Evolutionary conservation across 495 filamentous ascomycete genomes (phyloP), one percentile per base, ranked within the genome.

Genomic region (Astrothelium subdiscretum): DNA sequence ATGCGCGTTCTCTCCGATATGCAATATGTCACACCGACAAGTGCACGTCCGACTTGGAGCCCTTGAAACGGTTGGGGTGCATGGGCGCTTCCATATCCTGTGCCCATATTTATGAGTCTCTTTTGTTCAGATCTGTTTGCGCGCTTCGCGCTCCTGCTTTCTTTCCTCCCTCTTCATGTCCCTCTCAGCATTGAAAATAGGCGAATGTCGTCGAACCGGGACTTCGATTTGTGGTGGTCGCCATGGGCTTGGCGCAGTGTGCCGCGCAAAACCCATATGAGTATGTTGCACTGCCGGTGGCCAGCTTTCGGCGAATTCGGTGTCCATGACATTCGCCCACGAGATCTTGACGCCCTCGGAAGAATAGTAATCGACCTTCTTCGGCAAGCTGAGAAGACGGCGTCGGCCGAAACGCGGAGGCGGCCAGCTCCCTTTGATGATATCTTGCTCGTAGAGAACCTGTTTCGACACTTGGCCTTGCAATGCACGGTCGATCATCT

Each of bases 241-340:
- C 3, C 12, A 1, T 15, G 35, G 22, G 20, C 31, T n/a, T 6
- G 63, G 54, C 32, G 66, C 60, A 3, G 31, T 61, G 32, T 65
- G 40, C 31, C 58, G 22, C 12, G n/a, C 29, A 58, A 61, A 63
- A 22, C 54, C 63, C 63, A 68, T 65, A 11, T 32, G 22, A 29
- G 61, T 59, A 42, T 70, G 68, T 38, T 42, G 43, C 11, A 68
- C 64, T 13, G 44, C 38, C 12, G 51, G 32, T 10, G 68, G 68
- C 68, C 68, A 70, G 2, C 26, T 40, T 15, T 44, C 44, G 8
- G 68, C 68, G 57, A 51, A 67, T 32, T 68, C 66, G 18, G 66
- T 62, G 63, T 70, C 68, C 38, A 66, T 58, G 5, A 65, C 31
- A 62, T 70, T 59, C 3, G 58, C 20, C 68, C 68, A 70, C 24